Base-by-base conservation (phyloP, 805 yeast genomes). In the Pichia ethanolica region DNA sequence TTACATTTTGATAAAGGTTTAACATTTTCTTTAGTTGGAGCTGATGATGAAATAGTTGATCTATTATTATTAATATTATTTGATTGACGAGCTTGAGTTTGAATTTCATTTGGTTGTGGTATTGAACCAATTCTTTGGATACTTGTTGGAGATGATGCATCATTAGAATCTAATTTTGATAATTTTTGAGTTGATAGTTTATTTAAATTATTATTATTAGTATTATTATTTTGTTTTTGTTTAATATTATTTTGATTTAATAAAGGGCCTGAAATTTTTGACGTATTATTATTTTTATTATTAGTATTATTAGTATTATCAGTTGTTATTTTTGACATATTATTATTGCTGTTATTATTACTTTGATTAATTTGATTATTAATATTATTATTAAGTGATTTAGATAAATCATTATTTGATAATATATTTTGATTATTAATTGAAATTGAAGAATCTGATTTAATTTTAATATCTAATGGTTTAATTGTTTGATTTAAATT, bases 1-100 rank as follows among this genome's bases (percentile, higher is more conserved):
- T 67, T 68, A 60, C 85, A 80, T 54, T 74, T 78, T 5, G 75
- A 48, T 1, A 57, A 46, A 8, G 56, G 44, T 42, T 62, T 60
- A 8, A 47, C 11, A 37, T 44, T 32, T 3, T 51, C 37, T 37
- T 45, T 46, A 8, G 43, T 44, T 20, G 61, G 59, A 26, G 55
- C 58, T 1, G 61, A 55, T n/a, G 54, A 42, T 3, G 61, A 56
- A 1, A 54, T 32, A 4, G 35, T 48, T 30, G 51, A 43, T 27
- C 20, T 20, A 20, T 20, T 6, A 30, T 30, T 30, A 7, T 6
- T 6, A 30, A 9, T 7, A 7, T 30, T 30, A 30, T 35, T 41
- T 5, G 45, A 45, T 14, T 45, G 53, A 33, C 50, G 42, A 3
- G 54, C 53, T 13, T 42, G 42, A 5, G 48, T 43, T 37, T 43